Evolutionary conservation across 2,329 filamentous ascomycete species (phyloP), one percentile per base, ranked within the genome.

Genomic region (Fusarium falciforme): DNA sequence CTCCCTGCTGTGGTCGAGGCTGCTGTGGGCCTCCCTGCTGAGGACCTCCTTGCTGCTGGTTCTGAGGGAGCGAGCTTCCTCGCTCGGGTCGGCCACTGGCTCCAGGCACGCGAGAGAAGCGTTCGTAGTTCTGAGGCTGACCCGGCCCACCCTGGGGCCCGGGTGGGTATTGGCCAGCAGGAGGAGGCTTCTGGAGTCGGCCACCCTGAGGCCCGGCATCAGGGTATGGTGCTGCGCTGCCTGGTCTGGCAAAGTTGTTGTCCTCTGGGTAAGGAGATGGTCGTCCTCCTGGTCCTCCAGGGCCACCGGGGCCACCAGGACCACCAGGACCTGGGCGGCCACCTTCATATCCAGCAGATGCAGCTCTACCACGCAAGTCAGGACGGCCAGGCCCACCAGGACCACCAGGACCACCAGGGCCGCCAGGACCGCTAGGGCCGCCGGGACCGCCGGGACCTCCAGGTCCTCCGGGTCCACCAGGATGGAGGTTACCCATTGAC

Each of bases 401-500:
- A 20, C 70, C 58, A n/a, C 58, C 58, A 11, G 44, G 62, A 20
- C 70, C 58, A n/a, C 58, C 58, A 11, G 44, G 62, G 2, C 52
- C 54, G 8, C 84, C 82, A 83, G 87, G n/a, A 84, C 84, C 16
- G 80, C 81, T 12, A 84, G 86, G 11, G 79, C 67, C 75, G 9
- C 83, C 82, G 84, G 87, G n/a, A 84, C 84, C 14, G 81, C 81
- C 14, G 84, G 86, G 11, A 79, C 76, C 22, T 83, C 80, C 42
- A 3, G 44, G 64, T 9, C 66, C 68, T 6, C 68, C 73, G 11
- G 74, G 75, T 5, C 67, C 75, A 17, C 83, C 80, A 17, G 84
- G 83, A 36, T 87, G 83, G 61, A 89, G 81, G 74, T 85, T 87
- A 22, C 85, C 84, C 64, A 83, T 83, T 3, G 87, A 86, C 58